phyloP scores from a whole-genome alignment of 176 grass and related monocot species.

The Panicum miliaceum region DNA sequence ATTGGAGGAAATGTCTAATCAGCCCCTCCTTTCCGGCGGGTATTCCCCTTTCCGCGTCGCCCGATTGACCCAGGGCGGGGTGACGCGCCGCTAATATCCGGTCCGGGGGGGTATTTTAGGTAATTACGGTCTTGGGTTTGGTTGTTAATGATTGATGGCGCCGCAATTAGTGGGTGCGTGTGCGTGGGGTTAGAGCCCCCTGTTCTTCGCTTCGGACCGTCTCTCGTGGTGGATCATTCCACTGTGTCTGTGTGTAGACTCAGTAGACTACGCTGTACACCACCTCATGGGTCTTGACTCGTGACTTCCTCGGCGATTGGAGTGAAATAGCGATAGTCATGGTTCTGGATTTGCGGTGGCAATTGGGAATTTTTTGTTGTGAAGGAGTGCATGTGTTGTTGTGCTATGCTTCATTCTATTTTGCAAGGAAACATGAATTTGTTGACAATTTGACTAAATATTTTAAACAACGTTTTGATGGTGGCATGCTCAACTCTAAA shows the following conservation, averaged over 20 bases:
- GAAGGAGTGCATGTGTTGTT: neutral
- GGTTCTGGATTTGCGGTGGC: neutral
- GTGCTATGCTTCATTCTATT: too few relatives aligned
- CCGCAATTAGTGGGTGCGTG: constrained; percentile 48
- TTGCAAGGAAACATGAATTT: too few relatives aligned
- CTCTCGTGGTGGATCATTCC: neutral
- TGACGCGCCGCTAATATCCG: neutral
- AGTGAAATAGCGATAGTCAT: neutral
- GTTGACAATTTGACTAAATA: too few relatives aligned
- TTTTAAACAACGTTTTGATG: too few relatives aligned
- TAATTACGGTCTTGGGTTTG: neutral
- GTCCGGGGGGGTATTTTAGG: neutral
- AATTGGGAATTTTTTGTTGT: neutral
- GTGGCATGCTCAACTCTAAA: too few relatives aligned
- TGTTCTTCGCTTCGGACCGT: neutral
- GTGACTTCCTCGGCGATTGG: neutral
- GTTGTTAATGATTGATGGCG: constrained; percentile 45
- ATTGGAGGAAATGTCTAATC: constrained; percentile 42
- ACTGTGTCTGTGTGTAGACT: too few relatives aligned
- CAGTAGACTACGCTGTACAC: neutral
- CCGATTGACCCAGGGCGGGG: neutral
- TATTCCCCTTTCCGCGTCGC: neutral
- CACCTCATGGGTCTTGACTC: neutral
- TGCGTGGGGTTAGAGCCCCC: neutral
- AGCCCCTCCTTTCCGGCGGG: neutral